Percentiles rank a stretch among this genome's conserved stretches.
Conservation (phyloP, 2,329 filamentous ascomycete genomes). For the Dothideomycetidae sp. region DNA sequence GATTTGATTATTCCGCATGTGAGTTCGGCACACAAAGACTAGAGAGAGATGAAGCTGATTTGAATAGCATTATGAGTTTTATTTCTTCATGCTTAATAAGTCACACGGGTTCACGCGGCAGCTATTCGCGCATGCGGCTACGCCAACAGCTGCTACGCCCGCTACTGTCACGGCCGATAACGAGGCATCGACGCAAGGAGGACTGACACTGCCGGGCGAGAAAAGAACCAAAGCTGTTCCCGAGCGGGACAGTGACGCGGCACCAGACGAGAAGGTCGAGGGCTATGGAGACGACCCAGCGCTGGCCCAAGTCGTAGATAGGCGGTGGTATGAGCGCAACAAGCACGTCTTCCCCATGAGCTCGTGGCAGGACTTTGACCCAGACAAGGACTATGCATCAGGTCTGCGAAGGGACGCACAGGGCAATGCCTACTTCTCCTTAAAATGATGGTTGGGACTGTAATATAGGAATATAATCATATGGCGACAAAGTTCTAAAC, state of each 20-base stretch:
- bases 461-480: background rate
- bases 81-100: slow-evolving; percentile 90
- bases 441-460: no score
- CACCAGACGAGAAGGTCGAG: slow-evolving; percentile 46
- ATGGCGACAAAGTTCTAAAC: slow-evolving; percentile 1
- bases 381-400: slow-evolving; percentile 68
- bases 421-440: slow-evolving; percentile 83
- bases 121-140: slow-evolving; percentile 62
- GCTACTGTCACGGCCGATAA: slow-evolving; percentile 4
- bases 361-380: slow-evolving; percentile 89
- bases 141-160: slow-evolving; percentile 32
- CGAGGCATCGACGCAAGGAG: slow-evolving; percentile 7
- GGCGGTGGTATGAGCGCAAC: slow-evolving; percentile 92
- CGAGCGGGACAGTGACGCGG: slow-evolving; percentile 18
- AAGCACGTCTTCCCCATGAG: slow-evolving; percentile 98
- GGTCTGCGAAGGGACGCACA: slow-evolving; percentile 69
- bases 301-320: slow-evolving; percentile 85
- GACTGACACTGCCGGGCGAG: slow-evolving; percentile 10
- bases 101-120: slow-evolving; percentile 55
- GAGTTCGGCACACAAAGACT: slow-evolving; percentile 29
- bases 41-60: slow-evolving; percentile 13
- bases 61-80: slow-evolving; percentile 82
- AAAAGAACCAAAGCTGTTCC: slow-evolving; percentile 1
- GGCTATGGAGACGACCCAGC: slow-evolving; percentile 64
- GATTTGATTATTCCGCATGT: slow-evolving; percentile 91